Evolutionary conservation across 495 filamentous ascomycete genomes (phyloP), one percentile per base, ranked within the genome.

Genomic region (Penicillium dipodomyicola): DNA sequence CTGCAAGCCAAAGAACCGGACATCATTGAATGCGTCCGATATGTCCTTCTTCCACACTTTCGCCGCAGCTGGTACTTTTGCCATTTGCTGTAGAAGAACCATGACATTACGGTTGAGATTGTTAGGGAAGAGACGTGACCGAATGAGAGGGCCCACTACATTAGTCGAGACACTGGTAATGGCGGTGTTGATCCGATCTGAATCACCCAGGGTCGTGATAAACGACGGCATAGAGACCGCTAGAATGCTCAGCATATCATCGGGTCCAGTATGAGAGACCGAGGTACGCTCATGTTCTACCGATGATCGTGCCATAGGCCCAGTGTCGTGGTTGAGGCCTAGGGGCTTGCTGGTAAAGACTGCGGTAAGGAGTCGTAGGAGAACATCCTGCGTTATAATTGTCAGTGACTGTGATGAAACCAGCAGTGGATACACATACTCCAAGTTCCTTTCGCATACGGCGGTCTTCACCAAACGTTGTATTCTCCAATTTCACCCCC

Each of bases 41-140:
- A 96, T 77, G 62, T 97, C 95, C 61, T 92, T 96, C 72, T 88
- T 95, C 94, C 94, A 97, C 5, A 84, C 74, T 61, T 95, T 97
- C 51, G 94, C 87, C 42, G 87, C 87, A 48, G 87, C 87, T 11
- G 89, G 83, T 19, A 94, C 78, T 52, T 84, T 84, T 0, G 86
- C 79, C 58, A 97, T 82, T 65, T 91, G 85, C 37, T 89, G 88
- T 5, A 97, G 72, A 15, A 98, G 77, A 27, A 83, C 75, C 44
- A 97, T 74, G 40, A 86, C 83, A 57, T 77, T 83, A 35, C 80
- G 80, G 19, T 87, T 86, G 17, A 97, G 77, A 55, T 92, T 97
- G 44, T 92, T 87, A 3, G 94, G 95, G 71, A 96, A 98, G 4
- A 83, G 72, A 65, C 92, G 94, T 27, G 90, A 88, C 50, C 88